Base-by-base conservation (phyloP, 2,329 filamentous ascomycete genomes). In the Furcasterigmium sp. region DNA sequence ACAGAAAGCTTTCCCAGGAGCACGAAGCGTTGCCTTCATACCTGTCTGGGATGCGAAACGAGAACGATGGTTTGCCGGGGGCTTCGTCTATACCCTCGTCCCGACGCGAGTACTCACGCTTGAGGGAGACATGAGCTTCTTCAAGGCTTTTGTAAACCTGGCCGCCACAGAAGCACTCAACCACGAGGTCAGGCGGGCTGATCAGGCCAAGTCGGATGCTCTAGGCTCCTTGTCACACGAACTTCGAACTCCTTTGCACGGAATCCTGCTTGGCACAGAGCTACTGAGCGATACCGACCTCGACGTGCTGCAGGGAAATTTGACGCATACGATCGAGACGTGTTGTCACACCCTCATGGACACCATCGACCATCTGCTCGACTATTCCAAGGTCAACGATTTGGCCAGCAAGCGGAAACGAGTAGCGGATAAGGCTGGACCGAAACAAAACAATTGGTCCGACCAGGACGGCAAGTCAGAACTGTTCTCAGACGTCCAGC, bases 181-280 rank as follows among this genome's bases (percentile, higher is more conserved):
- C 10, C 49, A 75, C 14, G 48, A 58, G 28, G 50, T 52, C 8
- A 41, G 49, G 19, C 48, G 53, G 8, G 59, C 58, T 4, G 61
- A 63, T 41, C 62, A 56, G 41, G 67, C 71, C 34, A 75, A 76
- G 11, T 28, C 71, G 2, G 76, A 80, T 46, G 75, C 80, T 34
- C 68, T 84, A 6, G 73, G 75, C 0, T 80, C 73, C 2, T 70
- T 84, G 9, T 78, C 73, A 7, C 79, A 84, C 50, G 79, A 84
- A 53, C 58, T 83, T 14, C 67, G 79, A 8, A 78, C 73, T 2
- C 79, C 79, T 0, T 61, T 84, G 2, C 78, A 83, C 45, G 80
- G 78, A 3, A 72, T 82, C 26, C 59, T 82, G 0, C 70, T 75
- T 0, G 76, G 64, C 45, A 64, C 68, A 2, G 75, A 79, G 47